phyloP scores from a whole-genome alignment of 1,284 basidiomycete species.

The Ustilago sp. region DNA sequence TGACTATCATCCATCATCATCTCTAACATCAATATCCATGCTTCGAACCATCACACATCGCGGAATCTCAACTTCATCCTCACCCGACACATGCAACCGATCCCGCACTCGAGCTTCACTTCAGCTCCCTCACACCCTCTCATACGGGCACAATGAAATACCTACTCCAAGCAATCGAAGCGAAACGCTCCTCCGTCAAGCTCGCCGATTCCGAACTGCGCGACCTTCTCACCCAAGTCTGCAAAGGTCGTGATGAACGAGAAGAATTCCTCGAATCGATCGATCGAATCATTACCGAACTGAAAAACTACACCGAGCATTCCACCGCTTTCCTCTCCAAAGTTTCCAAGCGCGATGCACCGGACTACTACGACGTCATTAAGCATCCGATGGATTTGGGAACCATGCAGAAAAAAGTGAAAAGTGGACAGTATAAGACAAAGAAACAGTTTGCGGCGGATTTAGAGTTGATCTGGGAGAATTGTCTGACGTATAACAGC shows the following conservation, averaged over 20 bases:
- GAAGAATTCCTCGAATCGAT: slow-evolving; percentile 68
- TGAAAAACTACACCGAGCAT: slow-evolving; percentile 67
- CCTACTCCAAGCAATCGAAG: slow-evolving; percentile 67
- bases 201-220: slow-evolving; percentile 63
- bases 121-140: slow-evolving; percentile 15
- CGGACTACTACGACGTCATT: slow-evolving; percentile 68
- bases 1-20: slow-evolving; percentile 7
- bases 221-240: slow-evolving; percentile 62
- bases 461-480: slow-evolving; percentile 95
- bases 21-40: background rate
- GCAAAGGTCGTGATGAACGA: slow-evolving; percentile 63
- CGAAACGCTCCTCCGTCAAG: slow-evolving; percentile 58
- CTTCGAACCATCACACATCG: background rate
- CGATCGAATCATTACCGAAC: slow-evolving; percentile 66
- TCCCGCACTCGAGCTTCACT: slow-evolving; percentile 10
- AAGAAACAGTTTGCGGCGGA: slow-evolving; percentile 94
- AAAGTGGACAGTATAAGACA: slow-evolving; percentile 85
- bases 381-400: slow-evolving; percentile 83
- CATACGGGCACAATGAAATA: slow-evolving; percentile 52
- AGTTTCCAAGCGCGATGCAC: slow-evolving; percentile 67
- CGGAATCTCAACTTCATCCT: background rate
- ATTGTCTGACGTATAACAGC: slow-evolving; percentile 92
- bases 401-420: slow-evolving; percentile 91
- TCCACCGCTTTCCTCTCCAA: slow-evolving; percentile 66
- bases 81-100: background rate